Base-by-base conservation (phyloP, 2,329 filamentous ascomycete genomes). In the Annulohypoxylon truncatum region DNA sequence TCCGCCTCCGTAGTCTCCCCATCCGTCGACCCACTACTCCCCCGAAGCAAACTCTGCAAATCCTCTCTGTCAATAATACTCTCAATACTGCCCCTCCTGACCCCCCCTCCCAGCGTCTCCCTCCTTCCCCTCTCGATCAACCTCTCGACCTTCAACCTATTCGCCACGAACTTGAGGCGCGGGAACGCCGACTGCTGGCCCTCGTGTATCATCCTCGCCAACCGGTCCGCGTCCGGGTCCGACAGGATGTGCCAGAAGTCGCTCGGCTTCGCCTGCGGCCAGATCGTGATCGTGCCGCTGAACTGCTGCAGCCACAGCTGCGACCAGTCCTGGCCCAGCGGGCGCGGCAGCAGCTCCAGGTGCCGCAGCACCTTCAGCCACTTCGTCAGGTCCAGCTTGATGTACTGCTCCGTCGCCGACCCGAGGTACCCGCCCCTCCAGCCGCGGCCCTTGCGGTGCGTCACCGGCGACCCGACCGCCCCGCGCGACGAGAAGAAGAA, bases 401-500 rank as follows among this genome's bases (percentile, higher is more conserved):
- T 88, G 76, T 96, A 97, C 78, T 97, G 94, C 79, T 99, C 96
- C 4, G 92, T 89, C 0, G 96, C 95, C 5, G 91, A 95, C 68
- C 96, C 95, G 12, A 99, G 85, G 80, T 97, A 99, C 1, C 96
- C 96, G 38, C 96, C 96, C 56, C 96, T 90, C 96, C 96, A 99
- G 60, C 96, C 96, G 48, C 94, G 91, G 4, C 96, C 96, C 72
- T 91, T 91, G 58, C 96, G 92, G 79, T 99, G 96, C 0, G 94
- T 97, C 15, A 98, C 96, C 8, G 96, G 96, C 55, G 93, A 90
- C 4, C 96, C 96, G 8, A 98, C 95, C 0, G 92, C 91, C 10
- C 96, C 96, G 29, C 96, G 88, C 0, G 94, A 97, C 28, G 92
- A 96, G 83, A 98, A 99, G 86, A 99, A 98, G 85, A 99, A 99